Evolutionary conservation across 2,329 filamentous ascomycete species (phyloP).

Genomic region (Paracoccidioides brasiliensis): DNA sequence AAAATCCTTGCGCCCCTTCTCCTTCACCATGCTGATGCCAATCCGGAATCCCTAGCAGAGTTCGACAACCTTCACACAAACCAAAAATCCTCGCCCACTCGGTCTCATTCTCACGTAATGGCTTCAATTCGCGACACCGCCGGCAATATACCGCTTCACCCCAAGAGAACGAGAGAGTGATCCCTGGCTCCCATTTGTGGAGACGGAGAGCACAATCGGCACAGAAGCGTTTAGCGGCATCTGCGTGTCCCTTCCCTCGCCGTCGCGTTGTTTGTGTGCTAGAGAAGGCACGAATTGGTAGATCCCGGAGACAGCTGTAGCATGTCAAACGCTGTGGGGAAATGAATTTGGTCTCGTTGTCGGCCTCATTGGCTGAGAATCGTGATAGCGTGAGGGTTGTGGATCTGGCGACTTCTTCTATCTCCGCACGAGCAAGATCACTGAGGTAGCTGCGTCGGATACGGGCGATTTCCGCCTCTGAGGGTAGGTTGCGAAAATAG

Average conservation of each 20-base stretch:
- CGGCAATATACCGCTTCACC: slow-evolving; percentile 1
- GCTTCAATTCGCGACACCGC: not conserved
- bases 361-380: not conserved
- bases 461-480: slow-evolving; percentile 6
- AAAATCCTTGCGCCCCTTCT: not conserved
- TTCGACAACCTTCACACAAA: not conserved
- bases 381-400: not conserved
- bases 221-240: slow-evolving; percentile 13
- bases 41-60: not conserved
- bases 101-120: not conserved
- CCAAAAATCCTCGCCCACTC: slow-evolving; percentile 1
- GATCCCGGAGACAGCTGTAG: slow-evolving; percentile 13
- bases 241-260: slow-evolving; percentile 11
- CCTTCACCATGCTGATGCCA: slow-evolving; percentile 1
- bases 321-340: slow-evolving; percentile 7
- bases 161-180: slow-evolving; percentile 1
- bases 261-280: slow-evolving; percentile 9
- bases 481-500: slow-evolving; percentile 9
- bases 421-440: slow-evolving; percentile 2
- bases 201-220: slow-evolving; percentile 9
- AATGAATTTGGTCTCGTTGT: not conserved
- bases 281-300: slow-evolving; percentile 9
- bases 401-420: not conserved
- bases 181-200: slow-evolving; percentile 12
- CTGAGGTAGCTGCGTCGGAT: slow-evolving; percentile 4